These are phyloP conservation scores for Boletus reticulatus DNA, from an alignment of 768 basidiomycete species.

Conservation along the genomic window DNA sequence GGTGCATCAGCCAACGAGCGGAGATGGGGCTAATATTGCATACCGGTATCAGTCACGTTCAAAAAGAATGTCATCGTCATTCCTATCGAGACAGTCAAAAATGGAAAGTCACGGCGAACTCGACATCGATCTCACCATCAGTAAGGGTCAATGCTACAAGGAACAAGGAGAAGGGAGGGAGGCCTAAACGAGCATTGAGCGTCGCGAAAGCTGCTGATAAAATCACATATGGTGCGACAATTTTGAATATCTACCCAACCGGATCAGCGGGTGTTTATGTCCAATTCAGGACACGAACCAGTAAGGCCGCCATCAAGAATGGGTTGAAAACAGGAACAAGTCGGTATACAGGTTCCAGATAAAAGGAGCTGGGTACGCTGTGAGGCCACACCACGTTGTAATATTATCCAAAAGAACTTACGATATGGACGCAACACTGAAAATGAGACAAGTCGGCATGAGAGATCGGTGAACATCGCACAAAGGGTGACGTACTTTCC, in stretches of 20 bases:
- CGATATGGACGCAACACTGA: conserved; percentile 79
- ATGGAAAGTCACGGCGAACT: not conserved
- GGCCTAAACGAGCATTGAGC: conserved; percentile 60
- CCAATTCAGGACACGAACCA: conserved; percentile 41
- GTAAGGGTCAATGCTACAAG: conserved; percentile 66
- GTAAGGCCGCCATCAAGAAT: conserved; percentile 67
- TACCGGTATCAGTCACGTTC: conserved; percentile 77
- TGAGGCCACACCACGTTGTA: not conserved
- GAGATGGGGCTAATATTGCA: conserved; percentile 11
- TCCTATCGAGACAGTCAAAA: conserved; percentile 38
- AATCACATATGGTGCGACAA: conserved; percentile 76
- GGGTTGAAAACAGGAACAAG: conserved; percentile 83
- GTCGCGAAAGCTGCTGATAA: conserved; percentile 67
- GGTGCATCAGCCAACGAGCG: not conserved
- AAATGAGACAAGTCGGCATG: conserved; percentile 1
- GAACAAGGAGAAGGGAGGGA: conserved; percentile 84
- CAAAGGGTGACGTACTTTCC: conserved; percentile 60
- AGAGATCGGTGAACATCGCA: not conserved
- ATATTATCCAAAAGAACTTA: conserved; percentile 33
- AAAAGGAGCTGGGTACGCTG: conserved; percentile 59
- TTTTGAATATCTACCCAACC: conserved; percentile 66
- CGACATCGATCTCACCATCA: conserved; percentile 7
- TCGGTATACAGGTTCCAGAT: conserved; percentile 84
- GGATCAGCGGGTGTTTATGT: conserved; percentile 1
- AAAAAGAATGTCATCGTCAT: conserved; percentile 87